Base-by-base conservation (phyloP, 2,329 filamentous ascomycete genomes). In the Canariomyces notabilis region DNA sequence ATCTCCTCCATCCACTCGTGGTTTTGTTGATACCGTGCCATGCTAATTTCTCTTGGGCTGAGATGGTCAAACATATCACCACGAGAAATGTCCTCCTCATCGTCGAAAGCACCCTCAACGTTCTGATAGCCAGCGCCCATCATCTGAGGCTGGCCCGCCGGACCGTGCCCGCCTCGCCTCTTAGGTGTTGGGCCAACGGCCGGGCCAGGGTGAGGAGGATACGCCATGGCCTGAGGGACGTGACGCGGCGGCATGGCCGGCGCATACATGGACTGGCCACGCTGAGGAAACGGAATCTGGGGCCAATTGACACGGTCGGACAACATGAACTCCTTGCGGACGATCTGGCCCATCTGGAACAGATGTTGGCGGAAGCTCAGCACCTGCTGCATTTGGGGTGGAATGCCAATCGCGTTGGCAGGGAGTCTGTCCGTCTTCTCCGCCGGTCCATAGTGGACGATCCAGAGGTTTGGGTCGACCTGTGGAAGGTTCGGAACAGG, bases 1-100 rank as follows among this genome's bases (percentile, higher is more conserved):
- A 98, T 83, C 67, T 98, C 91, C 61, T 97, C 93, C 88, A 98
- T 95, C 93, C 91, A 97, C 64, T 95, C 89, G 60, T 98, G 91
- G 59, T 98, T 94, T 62, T 96, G 89, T 63, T 85, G 85, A 65
- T 96, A 98, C 45, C 93, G 80, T 53, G 82, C 80, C 50, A 88
- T 74, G 57, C 89, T 95, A 51, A 98, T 85, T 53, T 98, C 93
- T 35, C 90, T 80, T 3, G 90, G 90, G 0, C 89, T 91, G 52
- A 96, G 73, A 53, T 89, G 80, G 62, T 98, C 93, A 59, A 98
- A 88, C 63, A 90, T 77, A 64, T 98, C 93, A 21, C 89, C 89
- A 16, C 87, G 77, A 6, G 85, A 86, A 3, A 85, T 86, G 60
- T 96, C 91, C 64, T 97, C 90, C 41, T 95, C 89, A 47, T 96